Base-by-base conservation (phyloP, 1,139 yeast genomes). In the Hyphopichia fennica region DNA sequence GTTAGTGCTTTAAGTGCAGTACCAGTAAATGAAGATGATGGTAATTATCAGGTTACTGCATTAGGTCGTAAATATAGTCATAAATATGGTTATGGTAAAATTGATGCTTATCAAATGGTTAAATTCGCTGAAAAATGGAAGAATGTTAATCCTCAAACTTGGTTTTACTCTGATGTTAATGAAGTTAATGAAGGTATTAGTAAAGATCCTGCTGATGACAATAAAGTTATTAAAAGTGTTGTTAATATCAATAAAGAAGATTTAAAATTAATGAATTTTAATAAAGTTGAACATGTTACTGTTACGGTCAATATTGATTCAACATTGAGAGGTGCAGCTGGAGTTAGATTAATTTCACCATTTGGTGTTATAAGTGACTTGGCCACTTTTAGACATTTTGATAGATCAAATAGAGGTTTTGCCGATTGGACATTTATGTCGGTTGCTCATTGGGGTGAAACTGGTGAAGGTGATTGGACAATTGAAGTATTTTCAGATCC, bases 371-470 rank as follows among this genome's bases (percentile, higher is more conserved):
- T 69, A 11, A 88, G 96, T 31, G 78, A 82, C 39, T 71, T 95
- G 48, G 96, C 96, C 1, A 79, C 84, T n/a, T 75, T 75, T 33
- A 78, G 99, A 52, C 63, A 63, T 4, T 52, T 63, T 17, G 99
- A 95, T 61, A 51, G 47, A 3, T 72, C 82, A 4, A 52, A 55
- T 2, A 69, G 60, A 1, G 96, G 97, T 0, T 86, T 88, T 51
- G 56, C 58, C 9, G 74, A 85, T 50, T 95, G 99, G 99, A 87
- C 90, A 1, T 93, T 93, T 57, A 89, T 91, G 90, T 80, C 95
- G n/a, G 98, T 95, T 18, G 98, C 96, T 2, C 98, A 93, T 61
- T 93, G 99, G 98, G 97, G 96, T 29, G 97, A 90, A 59, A 48
- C 62, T 1, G 95, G 95, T 2, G 63, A 65, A 27, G 99, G 99